phyloP scores from a whole-genome alignment of 805 yeast genomes.

The Lipomyces oligophaga region DNA sequence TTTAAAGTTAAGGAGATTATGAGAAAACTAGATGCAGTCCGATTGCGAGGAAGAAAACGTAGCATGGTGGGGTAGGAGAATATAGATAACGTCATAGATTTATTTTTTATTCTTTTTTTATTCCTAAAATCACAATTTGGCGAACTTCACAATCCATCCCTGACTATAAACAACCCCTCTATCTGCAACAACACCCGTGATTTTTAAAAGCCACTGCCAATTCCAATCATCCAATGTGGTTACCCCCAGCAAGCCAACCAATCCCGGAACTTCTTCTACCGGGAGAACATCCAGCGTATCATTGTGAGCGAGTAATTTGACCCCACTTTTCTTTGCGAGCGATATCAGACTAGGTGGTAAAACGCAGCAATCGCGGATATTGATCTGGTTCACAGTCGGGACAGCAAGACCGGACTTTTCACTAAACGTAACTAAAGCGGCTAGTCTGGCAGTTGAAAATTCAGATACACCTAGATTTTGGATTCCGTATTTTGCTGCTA shows the following conservation, averaged over 20 bases:
- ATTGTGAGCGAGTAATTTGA: slow-evolving; percentile 37
- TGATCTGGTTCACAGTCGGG: slow-evolving; percentile 35
- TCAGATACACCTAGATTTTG: slow-evolving; percentile 34
- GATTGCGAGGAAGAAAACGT: slow-evolving; percentile 91
- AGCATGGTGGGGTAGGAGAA: slow-evolving; percentile 75
- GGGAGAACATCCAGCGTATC: slow-evolving; percentile 35
- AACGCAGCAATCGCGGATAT: slow-evolving; percentile 39
- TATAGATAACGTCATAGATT: background rate
- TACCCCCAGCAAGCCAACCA: slow-evolving; percentile 4
- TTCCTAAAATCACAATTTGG: background rate
- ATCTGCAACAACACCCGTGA: slow-evolving; percentile 23
- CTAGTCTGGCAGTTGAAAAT: slow-evolving; percentile 31
- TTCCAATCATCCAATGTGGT: slow-evolving; percentile 7
- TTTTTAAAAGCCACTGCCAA: slow-evolving; percentile 24
- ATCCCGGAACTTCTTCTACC: slow-evolving; percentile 2
- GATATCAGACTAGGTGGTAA: slow-evolving; percentile 36
- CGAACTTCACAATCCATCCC: slow-evolving; percentile 24
- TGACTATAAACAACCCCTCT: slow-evolving; percentile 25
- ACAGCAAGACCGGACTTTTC: slow-evolving; percentile 13
- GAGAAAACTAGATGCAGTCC: slow-evolving; percentile 71
- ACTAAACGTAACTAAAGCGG: slow-evolving; percentile 26
- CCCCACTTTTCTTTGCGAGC: slow-evolving; percentile 32
- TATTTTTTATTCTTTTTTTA: background rate
- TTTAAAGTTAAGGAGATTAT: slow-evolving; percentile 44
- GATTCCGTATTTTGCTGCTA: slow-evolving; percentile 14